Conservation (phyloP, 2,329 filamentous ascomycete species). For the Pseudogymnoascus sp. region DNA sequence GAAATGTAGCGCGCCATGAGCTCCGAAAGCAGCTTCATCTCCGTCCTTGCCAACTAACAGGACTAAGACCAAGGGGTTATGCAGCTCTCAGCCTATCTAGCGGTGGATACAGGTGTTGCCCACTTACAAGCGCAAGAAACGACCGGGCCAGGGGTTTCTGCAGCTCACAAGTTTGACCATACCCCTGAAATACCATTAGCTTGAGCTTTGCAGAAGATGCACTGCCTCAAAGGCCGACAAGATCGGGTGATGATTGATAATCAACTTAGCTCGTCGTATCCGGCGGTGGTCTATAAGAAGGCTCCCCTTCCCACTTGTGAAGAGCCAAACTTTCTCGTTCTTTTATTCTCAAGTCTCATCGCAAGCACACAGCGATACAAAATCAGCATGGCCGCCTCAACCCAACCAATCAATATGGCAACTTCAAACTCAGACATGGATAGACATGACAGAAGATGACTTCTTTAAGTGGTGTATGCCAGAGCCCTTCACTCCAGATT, state of each 20-base stretch:
- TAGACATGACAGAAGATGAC: no score
- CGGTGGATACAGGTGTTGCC: neutral
- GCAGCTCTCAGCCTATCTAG: conserved; percentile 2
- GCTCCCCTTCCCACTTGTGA: neutral
- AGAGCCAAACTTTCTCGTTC: neutral
- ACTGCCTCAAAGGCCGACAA: neutral
- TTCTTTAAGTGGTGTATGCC: no score
- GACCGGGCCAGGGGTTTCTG: neutral
- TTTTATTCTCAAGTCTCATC: neutral
- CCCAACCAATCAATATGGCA: neutral
- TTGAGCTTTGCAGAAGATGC: neutral
- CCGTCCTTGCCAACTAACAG: neutral
- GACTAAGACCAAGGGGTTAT: neutral
- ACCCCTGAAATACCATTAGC: conserved; percentile 1
- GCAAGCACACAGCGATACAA: neutral
- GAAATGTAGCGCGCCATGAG: neutral
- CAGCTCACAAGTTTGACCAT: neutral
- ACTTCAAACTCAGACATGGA: no score
- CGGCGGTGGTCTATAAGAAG: neutral
- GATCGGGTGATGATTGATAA: neutral
- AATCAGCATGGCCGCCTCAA: neutral
- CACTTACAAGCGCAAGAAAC: neutral
- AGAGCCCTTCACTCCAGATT: no score
- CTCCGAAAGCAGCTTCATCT: neutral
- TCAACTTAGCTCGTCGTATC: neutral